Evolutionary conservation across 306 rosid species (phyloP), one percentile per base, ranked within the genome.

Genomic region (Cercis canadensis): DNA sequence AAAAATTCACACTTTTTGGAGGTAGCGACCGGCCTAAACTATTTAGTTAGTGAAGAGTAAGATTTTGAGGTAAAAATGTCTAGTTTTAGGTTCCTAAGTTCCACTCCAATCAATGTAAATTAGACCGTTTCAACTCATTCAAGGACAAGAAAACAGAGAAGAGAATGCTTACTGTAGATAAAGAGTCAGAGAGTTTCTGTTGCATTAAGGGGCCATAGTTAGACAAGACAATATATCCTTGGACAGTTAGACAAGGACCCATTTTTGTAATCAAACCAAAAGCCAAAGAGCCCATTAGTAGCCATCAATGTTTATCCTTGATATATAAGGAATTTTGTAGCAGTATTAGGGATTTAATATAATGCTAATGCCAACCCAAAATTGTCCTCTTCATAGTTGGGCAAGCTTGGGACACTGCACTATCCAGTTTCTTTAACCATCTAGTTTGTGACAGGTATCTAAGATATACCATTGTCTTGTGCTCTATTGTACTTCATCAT

Each of bases 281-380:
- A 34, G 43, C 43, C 13, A 37, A 5, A 40, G 41, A 19, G 52
- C 82, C 83, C 77, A 86, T 19, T 32, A n/a, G 79, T 73, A 53
- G 72, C 75, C 73, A 67, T 71, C 71, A 74, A 81, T 55, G 85
- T 56, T 40, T n/a, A 62, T 44, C 76, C 79, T 75, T 67, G 67
- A 54, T 41, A 17, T 65, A 43, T 36, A 75, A 52, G 50, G 62
- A 50, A 83, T 11, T 16, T 1, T 11, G 24, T 40, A 57, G 13
- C 59, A 41, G 8, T 44, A 58, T 59, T 54, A 10, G 54, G 32
- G 29, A 43, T 55, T 49, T 54, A 56, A 40, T 14, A 10, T 60
- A 31, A 59, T 57, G 58, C 40, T 57, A 53, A 46, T 67, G 83
- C 80, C 86, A 83, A 78, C 80, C 52, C 18, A 73, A 33, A 52